Base-by-base conservation (phyloP, 371 early-diverging fungal species). In the Vairimorpha ceranae region DNA sequence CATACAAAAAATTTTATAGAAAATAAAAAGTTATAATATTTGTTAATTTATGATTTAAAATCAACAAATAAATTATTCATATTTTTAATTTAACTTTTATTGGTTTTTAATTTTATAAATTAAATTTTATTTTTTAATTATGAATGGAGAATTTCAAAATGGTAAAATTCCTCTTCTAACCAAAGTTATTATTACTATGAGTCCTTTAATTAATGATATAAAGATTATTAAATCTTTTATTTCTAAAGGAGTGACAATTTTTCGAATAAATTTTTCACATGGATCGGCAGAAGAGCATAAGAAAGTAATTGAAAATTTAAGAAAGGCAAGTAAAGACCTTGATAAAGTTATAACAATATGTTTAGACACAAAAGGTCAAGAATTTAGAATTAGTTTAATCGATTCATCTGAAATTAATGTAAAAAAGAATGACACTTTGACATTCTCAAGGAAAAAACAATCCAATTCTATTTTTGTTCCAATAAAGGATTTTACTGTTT, bases 171-270 rank as follows among this genome's bases (percentile, higher is more conserved):
- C 41, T 21, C 6, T 12, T 48, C 48, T 48, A 48, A 82, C 79
- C 35, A 81, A 80, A 65, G 83, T 83, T 46, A 76, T 82, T 2
- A 72, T 72, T 35, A 84, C 84, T 29, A 30, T 84, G 21, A 83
- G 84, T 17, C 79, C 82, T 33, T 43, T 25, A 8, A 38, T 72
- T 12, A 59, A 45, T 17, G 63, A 71, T 17, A 36, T 78, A 73
- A 65, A 85, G 51, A 77, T 58, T 58, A 66, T 87, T 10, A 43
- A 56, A 48, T 29, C 81, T 23, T 79, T 88, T 36, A 72, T 85
- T 29, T 76, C 83, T 54, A 80, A 91, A 15, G 98, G 98, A 64
- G 90, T 96, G 88, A 92, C 90, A 83, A 90, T 97, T 71, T 91
- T 89, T 60, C 89, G 98, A 74, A 89, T 89, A 21, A 89, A 89